phyloP scores from a whole-genome alignment of 2,329 filamentous ascomycete genomes.

The Fusarium ambrosium region DNA sequence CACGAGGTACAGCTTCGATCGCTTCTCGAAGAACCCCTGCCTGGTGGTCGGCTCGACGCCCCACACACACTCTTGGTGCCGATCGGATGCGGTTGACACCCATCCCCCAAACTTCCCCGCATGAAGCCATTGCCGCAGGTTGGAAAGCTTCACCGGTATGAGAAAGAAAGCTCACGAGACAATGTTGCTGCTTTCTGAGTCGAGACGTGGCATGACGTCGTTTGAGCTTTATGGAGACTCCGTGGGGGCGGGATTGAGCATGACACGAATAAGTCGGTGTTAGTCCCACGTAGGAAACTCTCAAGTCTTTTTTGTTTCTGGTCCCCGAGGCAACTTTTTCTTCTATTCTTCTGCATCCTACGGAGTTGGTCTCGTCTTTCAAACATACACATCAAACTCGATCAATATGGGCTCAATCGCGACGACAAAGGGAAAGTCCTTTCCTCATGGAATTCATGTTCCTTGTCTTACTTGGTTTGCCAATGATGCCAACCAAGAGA shows the following conservation, averaged over 20 bases:
- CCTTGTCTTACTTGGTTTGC: constrained; percentile 69
- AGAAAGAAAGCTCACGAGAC: constrained; percentile 1
- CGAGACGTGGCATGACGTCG: constrained; percentile 32
- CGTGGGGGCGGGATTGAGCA: constrained; percentile 17
- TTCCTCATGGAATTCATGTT: constrained; percentile 68
- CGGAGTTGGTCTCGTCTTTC: neutral
- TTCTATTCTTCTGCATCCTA: neutral
- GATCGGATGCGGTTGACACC: constrained; percentile 42
- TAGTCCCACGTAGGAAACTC: constrained; percentile 17
- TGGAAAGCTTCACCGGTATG: constrained; percentile 7
- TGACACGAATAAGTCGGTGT: constrained; percentile 23
- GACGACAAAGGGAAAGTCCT: constrained; percentile 49
- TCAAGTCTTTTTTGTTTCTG: constrained; percentile 10
- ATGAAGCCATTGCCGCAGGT: constrained; percentile 28
- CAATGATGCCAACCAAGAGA: constrained; percentile 61
- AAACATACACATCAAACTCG: neutral
- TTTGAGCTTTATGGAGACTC: constrained; percentile 31
- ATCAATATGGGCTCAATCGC: constrained; percentile 48
- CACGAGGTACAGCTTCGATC: constrained; percentile 9
- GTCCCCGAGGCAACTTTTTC: neutral
- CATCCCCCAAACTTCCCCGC: constrained; percentile 46
- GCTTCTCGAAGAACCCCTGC: constrained; percentile 12
- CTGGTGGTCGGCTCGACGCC: constrained; percentile 43
- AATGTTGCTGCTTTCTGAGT: constrained; percentile 9
- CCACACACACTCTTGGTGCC: constrained; percentile 45